Conservation (phyloP, 2,329 filamentous ascomycete species). For the Sarocladiaceae sp. region DNA sequence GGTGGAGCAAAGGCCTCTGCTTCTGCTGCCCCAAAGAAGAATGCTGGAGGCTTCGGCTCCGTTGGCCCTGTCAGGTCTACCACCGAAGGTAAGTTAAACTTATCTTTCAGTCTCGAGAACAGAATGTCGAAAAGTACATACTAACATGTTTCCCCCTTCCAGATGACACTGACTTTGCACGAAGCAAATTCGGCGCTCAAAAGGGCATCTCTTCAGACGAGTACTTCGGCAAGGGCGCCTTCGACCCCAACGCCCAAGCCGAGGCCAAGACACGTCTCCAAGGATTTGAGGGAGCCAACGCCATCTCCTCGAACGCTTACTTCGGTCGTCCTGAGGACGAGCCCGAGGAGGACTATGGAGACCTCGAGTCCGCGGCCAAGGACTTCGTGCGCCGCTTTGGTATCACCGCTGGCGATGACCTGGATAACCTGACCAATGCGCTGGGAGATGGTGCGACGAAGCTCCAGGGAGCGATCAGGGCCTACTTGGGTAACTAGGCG, state of each 20-base stretch:
- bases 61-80: conserved; percentile 68
- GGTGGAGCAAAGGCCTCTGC: conserved; percentile 55
- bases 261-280: conserved; percentile 85
- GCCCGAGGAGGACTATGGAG: conserved; percentile 72
- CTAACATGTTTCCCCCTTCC: not conserved
- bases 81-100: conserved; percentile 52
- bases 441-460: conserved; percentile 80
- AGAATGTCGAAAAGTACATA: not conserved
- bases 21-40: conserved; percentile 57
- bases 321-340: conserved; percentile 91
- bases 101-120: not conserved
- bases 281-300: conserved; percentile 84
- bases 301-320: conserved; percentile 96
- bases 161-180: conserved; percentile 79
- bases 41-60: conserved; percentile 80
- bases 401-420: conserved; percentile 88
- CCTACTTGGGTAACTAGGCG: conserved; percentile 56
- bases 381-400: conserved; percentile 95
- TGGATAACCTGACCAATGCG: conserved; percentile 80
- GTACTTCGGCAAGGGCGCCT: conserved; percentile 89
- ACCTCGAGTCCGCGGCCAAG: conserved; percentile 87
- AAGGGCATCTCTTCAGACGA: conserved; percentile 98
- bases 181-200: conserved; percentile 81
- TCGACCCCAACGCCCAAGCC: conserved; percentile 70
- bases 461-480: conserved; percentile 69